phyloP scores from a whole-genome alignment of 768 basidiomycete species.

The Lactifluus pinguis region DNA sequence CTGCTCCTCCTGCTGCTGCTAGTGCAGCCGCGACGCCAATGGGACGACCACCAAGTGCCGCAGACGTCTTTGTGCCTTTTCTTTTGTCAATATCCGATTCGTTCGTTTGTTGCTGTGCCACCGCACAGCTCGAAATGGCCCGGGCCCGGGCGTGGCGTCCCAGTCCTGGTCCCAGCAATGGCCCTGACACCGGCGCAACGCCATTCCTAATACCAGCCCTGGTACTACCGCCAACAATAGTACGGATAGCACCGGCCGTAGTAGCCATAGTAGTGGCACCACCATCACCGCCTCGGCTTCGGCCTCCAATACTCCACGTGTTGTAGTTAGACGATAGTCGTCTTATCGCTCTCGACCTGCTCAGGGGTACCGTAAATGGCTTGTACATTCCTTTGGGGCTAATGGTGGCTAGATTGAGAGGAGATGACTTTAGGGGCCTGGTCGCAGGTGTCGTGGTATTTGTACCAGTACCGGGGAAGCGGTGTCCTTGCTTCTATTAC shows the following conservation, averaged over 20 bases:
- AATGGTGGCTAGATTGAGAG: neutral
- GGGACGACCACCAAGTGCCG: too few relatives aligned
- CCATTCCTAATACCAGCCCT: neutral
- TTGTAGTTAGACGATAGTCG: neutral
- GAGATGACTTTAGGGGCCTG: neutral
- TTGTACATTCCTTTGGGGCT: neutral
- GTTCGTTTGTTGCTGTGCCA: too few relatives aligned
- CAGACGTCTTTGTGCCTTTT: too few relatives aligned
- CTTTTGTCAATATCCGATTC: too few relatives aligned
- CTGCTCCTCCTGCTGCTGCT: constrained; percentile 25
- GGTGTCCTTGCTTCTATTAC: too few relatives aligned
- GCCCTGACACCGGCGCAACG: neutral
- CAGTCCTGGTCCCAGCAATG: neutral
- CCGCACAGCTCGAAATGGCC: neutral
- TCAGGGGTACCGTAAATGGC: neutral
- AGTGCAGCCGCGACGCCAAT: constrained; percentile 52
- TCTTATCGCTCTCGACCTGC: neutral
- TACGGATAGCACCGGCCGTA: neutral
- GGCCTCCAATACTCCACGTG: neutral
- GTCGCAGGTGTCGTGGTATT: neutral
- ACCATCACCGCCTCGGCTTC: neutral
- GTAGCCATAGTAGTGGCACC: neutral
- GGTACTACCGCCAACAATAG: neutral
- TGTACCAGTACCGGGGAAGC: constrained; percentile 1
- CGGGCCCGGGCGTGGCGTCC: neutral